Evolutionary conservation across 2,329 filamentous ascomycete genomes (phyloP).

Genomic region (Eurotiales sp.): DNA sequence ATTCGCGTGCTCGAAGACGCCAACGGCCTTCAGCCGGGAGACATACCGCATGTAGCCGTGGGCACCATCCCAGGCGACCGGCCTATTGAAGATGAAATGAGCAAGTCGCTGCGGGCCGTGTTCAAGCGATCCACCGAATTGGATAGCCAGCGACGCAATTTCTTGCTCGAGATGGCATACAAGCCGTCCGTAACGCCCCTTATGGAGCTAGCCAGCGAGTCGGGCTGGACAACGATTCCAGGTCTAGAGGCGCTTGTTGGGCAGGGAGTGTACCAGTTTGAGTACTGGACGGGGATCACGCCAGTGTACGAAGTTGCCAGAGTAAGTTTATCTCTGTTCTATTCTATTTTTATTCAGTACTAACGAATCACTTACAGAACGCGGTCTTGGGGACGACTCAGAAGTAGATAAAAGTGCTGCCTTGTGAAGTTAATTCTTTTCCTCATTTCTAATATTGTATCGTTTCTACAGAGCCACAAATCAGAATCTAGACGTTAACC

Average conservation of each 20-base stretch:
- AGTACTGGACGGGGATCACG: slow-evolving; percentile 78
- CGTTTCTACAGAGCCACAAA: too few relatives aligned
- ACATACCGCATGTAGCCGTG: slow-evolving; percentile 67
- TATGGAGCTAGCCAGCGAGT: slow-evolving; percentile 75
- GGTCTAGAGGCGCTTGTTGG: slow-evolving; percentile 85
- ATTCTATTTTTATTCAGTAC: neutral
- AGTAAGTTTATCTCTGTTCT: slow-evolving; percentile 34
- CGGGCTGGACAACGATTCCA: slow-evolving; percentile 77
- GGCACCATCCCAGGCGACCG: slow-evolving; percentile 88
- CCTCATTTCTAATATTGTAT: neutral
- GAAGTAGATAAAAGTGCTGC: neutral
- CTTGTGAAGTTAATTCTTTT: neutral
- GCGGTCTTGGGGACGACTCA: slow-evolving; percentile 24
- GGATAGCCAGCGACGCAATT: slow-evolving; percentile 44
- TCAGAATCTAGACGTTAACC: too few relatives aligned
- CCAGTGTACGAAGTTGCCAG: slow-evolving; percentile 69
- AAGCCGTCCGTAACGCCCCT: slow-evolving; percentile 78
- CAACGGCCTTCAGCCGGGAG: slow-evolving; percentile 50
- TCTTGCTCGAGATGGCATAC: slow-evolving; percentile 94
- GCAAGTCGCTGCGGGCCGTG: slow-evolving; percentile 58
- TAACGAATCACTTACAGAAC: slow-evolving; percentile 19
- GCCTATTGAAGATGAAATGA: slow-evolving; percentile 70
- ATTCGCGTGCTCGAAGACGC: slow-evolving; percentile 60
- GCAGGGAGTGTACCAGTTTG: slow-evolving; percentile 80
- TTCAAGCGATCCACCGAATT: slow-evolving; percentile 43